phyloP scores from a whole-genome alignment of 2,329 filamentous ascomycete species.

The Colletotrichum sp. region DNA sequence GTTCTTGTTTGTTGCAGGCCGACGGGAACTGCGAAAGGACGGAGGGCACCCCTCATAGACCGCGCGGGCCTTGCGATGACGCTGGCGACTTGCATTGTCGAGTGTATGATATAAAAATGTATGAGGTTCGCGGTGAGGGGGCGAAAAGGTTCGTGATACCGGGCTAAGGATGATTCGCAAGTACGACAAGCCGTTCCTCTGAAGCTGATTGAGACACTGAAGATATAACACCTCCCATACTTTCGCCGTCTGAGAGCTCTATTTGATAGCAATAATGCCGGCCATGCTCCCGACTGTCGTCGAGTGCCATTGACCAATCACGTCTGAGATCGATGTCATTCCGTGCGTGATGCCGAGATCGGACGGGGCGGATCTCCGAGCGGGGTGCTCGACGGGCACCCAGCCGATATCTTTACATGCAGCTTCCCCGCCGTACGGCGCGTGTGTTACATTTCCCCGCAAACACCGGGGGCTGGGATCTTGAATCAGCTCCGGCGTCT shows the following conservation, averaged over 20 bases:
- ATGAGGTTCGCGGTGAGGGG: background rate
- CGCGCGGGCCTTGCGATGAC: background rate
- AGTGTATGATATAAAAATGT: background rate
- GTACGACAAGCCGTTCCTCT: background rate
- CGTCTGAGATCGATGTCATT: background rate
- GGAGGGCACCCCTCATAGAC: background rate
- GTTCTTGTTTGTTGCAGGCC: constrained; percentile 25
- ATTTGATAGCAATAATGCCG: background rate
- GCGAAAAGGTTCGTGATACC: background rate
- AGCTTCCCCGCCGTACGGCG: background rate
- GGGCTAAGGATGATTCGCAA: background rate
- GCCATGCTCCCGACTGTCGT: constrained; percentile 2
- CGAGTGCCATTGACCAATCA: background rate
- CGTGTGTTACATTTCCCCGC: background rate
- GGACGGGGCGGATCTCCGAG: constrained; percentile 7
- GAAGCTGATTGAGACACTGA: background rate
- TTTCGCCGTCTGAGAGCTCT: background rate
- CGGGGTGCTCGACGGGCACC: background rate
- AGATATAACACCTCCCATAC: background rate
- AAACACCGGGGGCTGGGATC: background rate
- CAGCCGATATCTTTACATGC: constrained; percentile 1
- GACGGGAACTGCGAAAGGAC: constrained; percentile 19
- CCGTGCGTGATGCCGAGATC: background rate
- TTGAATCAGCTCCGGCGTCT: background rate
- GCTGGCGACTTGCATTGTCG: constrained; percentile 1